A percentile compares a stretch with the other conserved stretches of the same genome.
Evolutionary conservation across 202 grass and related monocot species (phyloP).

Genomic region (Carex arenaria): DNA sequence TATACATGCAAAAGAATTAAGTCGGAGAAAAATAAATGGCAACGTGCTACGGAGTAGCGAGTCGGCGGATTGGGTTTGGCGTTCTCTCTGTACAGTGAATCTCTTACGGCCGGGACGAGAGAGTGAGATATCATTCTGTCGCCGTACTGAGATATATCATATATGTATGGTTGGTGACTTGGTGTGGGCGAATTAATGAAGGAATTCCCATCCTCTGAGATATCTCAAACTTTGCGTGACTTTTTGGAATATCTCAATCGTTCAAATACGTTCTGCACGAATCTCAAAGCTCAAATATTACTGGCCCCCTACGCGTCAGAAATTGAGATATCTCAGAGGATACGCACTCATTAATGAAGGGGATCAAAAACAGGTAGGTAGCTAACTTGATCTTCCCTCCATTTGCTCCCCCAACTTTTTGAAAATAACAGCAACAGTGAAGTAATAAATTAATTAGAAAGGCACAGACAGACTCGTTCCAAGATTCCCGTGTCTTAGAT

Average conservation of each 20-base stretch:
- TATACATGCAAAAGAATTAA: background rate
- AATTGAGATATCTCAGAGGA: no score
- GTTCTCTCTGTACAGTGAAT: background rate
- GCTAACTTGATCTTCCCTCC: slow-evolving; percentile 8
- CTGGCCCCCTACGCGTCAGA: no score
- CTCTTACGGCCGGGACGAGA: background rate
- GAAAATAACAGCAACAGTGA: background rate
- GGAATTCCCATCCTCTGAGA: no score
- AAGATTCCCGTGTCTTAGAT: slow-evolving; percentile 6
- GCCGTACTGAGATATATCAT: background rate
- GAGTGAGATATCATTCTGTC: background rate
- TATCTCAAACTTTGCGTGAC: no score
- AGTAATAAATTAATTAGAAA: slow-evolving; percentile 7
- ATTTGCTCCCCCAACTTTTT: background rate
- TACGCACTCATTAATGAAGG: background rate
- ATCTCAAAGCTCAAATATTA: no score
- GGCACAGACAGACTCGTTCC: background rate
- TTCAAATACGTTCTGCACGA: no score
- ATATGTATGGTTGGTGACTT: background rate
- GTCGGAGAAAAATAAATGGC: background rate
- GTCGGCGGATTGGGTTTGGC: background rate
- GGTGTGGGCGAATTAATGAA: slow-evolving; percentile 13
- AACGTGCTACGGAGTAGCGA: background rate
- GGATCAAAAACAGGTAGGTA: background rate
- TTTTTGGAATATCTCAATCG: no score